Evolutionary conservation across 352 stramenopile genomes (phyloP).

Genomic region (Blastocystis sp.): DNA sequence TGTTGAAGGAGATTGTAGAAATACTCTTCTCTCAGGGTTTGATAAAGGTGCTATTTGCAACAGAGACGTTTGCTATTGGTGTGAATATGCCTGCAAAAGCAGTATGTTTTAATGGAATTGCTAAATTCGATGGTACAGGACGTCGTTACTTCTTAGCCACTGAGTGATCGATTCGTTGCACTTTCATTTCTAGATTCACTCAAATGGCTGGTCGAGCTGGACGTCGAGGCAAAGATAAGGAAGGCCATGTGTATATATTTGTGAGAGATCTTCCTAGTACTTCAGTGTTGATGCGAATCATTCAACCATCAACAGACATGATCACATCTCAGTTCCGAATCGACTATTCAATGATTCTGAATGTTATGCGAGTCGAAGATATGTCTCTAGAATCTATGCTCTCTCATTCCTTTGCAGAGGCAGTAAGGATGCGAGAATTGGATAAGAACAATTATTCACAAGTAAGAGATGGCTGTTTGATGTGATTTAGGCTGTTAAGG

Average conservation of each 20-base stretch:
- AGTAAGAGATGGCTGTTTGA: slow-evolving; percentile 66
- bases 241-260: slow-evolving; percentile 77
- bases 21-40: slow-evolving; percentile 91
- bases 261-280: slow-evolving; percentile 57
- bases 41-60: slow-evolving; percentile 96
- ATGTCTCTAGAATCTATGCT: slow-evolving; percentile 88
- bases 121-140: slow-evolving; percentile 90
- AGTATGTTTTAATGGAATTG: slow-evolving; percentile 91
- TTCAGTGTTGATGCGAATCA: slow-evolving; percentile 81
- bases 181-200: slow-evolving; percentile 70
- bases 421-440: slow-evolving; percentile 79
- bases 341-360: slow-evolving; percentile 97
- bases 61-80: slow-evolving; percentile 97
- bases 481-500: slow-evolving; percentile 68
- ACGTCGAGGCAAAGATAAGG: slow-evolving; percentile 86
- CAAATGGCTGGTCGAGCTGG: slow-evolving; percentile 96
- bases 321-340: slow-evolving; percentile 91
- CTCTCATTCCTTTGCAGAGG: slow-evolving; percentile 89
- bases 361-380: slow-evolving; percentile 81
- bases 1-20: slow-evolving; percentile 99
- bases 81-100: slow-evolving; percentile 96
- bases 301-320: slow-evolving; percentile 85
- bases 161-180: slow-evolving; percentile 73
- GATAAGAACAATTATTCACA: slow-evolving; percentile 71
- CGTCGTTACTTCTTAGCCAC: slow-evolving; percentile 79